Conservation (phyloP, 306 rosid species). For the Prunus mira region DNA sequence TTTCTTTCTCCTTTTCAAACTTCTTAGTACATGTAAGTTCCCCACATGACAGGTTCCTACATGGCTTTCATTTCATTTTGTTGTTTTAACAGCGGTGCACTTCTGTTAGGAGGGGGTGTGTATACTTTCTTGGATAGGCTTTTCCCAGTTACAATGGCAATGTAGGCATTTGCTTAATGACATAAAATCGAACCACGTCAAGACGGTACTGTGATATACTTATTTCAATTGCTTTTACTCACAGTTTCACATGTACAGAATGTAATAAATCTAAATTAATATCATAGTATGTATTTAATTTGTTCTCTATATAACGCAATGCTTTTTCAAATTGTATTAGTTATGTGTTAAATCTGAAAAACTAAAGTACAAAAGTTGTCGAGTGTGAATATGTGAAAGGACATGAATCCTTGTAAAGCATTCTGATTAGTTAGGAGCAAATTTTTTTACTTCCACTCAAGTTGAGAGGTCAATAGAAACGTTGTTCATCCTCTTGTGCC, state of each 20-base stretch:
- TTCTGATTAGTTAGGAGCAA: background rate
- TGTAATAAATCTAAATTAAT: background rate
- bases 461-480: too few relatives aligned
- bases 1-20: background rate
- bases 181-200: background rate
- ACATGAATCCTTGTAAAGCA: background rate
- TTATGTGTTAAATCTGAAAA: background rate
- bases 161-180: constrained; percentile 39
- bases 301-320: too few relatives aligned
- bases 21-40: background rate
- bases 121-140: constrained; percentile 84
- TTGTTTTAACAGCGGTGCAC: constrained; percentile 67
- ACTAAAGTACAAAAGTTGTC: background rate
- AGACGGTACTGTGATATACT: background rate
- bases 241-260: background rate
- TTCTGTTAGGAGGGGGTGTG: constrained; percentile 80
- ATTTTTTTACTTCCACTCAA: background rate
- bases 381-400: background rate
- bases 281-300: background rate
- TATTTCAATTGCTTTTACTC: background rate
- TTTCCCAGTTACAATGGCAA: constrained; percentile 78
- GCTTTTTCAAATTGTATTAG: background rate
- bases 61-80: background rate
- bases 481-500: too few relatives aligned
- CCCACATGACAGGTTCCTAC: background rate